Conservation (phyloP, 306 rosid genomes). For the Mimosa bimucronata region DNA sequence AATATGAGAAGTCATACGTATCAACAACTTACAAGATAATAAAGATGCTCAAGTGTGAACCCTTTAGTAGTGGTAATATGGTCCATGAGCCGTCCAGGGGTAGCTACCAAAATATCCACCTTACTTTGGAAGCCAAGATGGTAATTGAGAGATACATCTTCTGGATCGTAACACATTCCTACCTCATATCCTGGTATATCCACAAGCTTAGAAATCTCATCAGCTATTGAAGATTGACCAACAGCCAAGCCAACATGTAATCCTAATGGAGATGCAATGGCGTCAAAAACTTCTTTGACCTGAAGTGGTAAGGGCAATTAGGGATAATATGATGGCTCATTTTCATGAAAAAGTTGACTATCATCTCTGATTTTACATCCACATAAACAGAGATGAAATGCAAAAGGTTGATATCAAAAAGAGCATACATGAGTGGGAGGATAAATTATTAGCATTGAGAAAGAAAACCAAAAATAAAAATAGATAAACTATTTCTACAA, state of each 20-base stretch:
- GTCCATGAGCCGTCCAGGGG: constrained; percentile 93
- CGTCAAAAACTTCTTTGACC: constrained; percentile 73
- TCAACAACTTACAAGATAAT: constrained; percentile 77
- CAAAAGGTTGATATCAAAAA: neutral
- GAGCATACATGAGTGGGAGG: neutral
- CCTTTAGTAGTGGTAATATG: constrained; percentile 78
- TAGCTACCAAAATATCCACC: constrained; percentile 91
- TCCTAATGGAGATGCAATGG: constrained; percentile 76
- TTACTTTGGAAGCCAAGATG: constrained; percentile 59
- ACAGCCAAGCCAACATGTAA: constrained; percentile 85
- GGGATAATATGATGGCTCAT: neutral
- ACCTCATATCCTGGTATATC: constrained; percentile 58
- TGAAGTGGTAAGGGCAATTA: constrained; percentile 8
- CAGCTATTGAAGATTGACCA: constrained; percentile 81
- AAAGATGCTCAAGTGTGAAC: constrained; percentile 87
- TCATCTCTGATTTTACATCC: neutral
- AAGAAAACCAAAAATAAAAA: neutral
- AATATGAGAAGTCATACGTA: neutral
- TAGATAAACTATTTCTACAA: neutral
- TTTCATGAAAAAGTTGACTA: neutral
- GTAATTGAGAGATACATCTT: constrained; percentile 36
- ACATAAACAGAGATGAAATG: neutral
- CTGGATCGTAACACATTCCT: constrained; percentile 66
- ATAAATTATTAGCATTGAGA: neutral
- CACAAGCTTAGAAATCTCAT: constrained; percentile 71